These are phyloP conservation scores for Aspergillus ellipticus DNA, from an alignment of 495 filamentous ascomycete species.

Conservation along the genomic window DNA sequence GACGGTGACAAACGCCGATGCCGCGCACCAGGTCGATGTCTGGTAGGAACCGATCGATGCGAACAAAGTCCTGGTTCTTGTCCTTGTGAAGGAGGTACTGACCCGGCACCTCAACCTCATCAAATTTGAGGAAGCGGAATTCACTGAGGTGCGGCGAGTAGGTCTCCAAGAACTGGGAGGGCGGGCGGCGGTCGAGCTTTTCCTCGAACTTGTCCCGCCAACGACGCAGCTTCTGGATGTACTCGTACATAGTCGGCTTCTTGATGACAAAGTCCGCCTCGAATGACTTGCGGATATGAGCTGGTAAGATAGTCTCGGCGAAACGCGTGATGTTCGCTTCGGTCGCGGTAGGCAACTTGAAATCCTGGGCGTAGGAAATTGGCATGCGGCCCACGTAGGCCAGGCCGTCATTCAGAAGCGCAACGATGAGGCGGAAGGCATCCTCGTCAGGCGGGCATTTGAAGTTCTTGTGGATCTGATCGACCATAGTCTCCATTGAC, in stretches of 20 bases:
- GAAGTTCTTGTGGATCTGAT: conserved; percentile 97
- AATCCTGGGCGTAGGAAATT: conserved; percentile 78
- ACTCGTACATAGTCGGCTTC: conserved; percentile 94
- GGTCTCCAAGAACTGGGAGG: conserved; percentile 65
- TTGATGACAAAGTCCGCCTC: conserved; percentile 91
- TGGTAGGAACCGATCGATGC: conserved; percentile 93
- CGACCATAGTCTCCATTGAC: conserved; percentile 99
- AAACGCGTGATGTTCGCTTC: conserved; percentile 96
- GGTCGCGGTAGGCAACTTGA: conserved; percentile 83
- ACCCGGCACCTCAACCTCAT: conserved; percentile 96
- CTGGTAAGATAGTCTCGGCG: conserved; percentile 89
- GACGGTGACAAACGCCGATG: conserved; percentile 82
- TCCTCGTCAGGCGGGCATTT: conserved; percentile 98
- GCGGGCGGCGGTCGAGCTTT: conserved; percentile 84
- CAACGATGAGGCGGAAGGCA: conserved; percentile 95
- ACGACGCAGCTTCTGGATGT: conserved; percentile 92
- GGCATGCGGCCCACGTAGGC: conserved; percentile 84
- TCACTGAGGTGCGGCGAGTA: conserved; percentile 90
- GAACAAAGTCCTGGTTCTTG: conserved; percentile 96
- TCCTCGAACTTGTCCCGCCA: conserved; percentile 99
- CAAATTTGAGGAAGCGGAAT: conserved; percentile 94
- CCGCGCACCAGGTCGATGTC: conserved; percentile 87
- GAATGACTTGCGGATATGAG: conserved; percentile 89
- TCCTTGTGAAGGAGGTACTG: conserved; percentile 96
- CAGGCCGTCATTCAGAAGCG: conserved; percentile 89